phyloP scores from a whole-genome alignment of 345 rosid genomes.

The Eucalyptus pauciflora region DNA sequence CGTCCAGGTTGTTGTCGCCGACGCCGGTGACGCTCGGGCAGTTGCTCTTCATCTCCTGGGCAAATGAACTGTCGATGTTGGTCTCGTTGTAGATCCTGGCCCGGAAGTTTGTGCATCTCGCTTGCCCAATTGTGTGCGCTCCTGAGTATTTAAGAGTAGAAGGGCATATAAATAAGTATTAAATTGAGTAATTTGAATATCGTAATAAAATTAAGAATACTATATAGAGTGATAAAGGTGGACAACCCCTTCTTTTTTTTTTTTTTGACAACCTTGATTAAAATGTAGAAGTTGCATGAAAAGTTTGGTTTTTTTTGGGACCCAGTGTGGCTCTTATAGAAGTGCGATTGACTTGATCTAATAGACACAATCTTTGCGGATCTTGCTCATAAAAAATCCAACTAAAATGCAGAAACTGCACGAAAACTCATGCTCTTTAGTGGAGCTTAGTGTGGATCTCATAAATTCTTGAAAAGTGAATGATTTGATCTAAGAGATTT shows the following conservation, averaged over 20 bases:
- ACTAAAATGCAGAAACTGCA: no score
- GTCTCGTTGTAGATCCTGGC: constrained; percentile 34
- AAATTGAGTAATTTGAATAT: not conserved
- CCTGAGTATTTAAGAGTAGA: not conserved
- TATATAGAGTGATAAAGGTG: not conserved
- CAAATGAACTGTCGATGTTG: constrained; percentile 31
- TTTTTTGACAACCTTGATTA: not conserved
- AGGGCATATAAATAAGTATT: not conserved
- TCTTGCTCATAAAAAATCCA: not conserved
- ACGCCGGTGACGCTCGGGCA: constrained; percentile 14
- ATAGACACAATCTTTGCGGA: not conserved
- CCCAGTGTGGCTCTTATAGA: not conserved
- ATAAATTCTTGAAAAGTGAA: not conserved
- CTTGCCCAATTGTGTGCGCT: constrained; percentile 48
- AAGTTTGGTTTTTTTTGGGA: not conserved
- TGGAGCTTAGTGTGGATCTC: not conserved
- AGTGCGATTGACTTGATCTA: not conserved
- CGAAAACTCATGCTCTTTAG: not conserved
- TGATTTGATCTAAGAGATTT: not conserved
- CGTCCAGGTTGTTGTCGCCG: constrained; percentile 17
- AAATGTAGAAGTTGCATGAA: not conserved
- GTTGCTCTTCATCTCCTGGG: constrained; percentile 12
- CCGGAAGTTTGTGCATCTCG: constrained; percentile 27
- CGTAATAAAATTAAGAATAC: not conserved
- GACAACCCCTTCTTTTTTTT: no score